Evolutionary conservation across 345 rosid genomes (phyloP).

Genomic region (Garcia nutans): DNA sequence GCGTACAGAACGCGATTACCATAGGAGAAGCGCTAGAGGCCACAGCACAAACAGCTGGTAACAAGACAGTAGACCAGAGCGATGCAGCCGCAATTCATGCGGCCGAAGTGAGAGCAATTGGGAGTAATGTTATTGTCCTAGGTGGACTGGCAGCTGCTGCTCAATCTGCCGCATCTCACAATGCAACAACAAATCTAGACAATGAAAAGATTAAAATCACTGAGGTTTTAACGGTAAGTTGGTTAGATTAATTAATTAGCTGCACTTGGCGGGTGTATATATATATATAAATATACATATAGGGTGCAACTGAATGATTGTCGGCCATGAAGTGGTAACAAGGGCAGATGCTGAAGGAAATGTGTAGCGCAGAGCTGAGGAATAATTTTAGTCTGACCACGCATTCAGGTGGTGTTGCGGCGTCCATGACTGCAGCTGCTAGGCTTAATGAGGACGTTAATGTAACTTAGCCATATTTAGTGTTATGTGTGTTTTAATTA

Average conservation of each 20-base stretch:
- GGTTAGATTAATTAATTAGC: too few species aligned
- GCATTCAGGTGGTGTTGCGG: conserved; percentile 63
- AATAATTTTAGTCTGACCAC: conserved; percentile 46
- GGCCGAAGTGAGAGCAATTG: conserved; percentile 63
- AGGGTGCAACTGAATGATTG: conserved; percentile 53
- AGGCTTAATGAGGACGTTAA: conserved; percentile 49
- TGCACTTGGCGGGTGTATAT: too few species aligned
- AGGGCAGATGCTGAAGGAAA: conserved; percentile 71
- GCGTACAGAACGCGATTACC: conserved; percentile 41
- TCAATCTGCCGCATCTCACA: conserved; percentile 60
- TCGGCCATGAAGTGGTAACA: conserved; percentile 59
- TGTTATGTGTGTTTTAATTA: background rate
- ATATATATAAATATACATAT: too few species aligned
- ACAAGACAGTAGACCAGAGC: conserved; percentile 56
- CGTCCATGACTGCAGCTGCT: conserved; percentile 66
- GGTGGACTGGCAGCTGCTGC: conserved; percentile 68
- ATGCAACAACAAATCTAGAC: conserved; percentile 35
- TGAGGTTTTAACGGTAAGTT: conserved; percentile 44
- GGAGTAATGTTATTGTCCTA: conserved; percentile 39
- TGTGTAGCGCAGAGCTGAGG: conserved; percentile 59
- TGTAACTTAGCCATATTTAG: too few species aligned
- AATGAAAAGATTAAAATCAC: conserved; percentile 59
- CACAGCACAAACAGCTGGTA: conserved; percentile 36
- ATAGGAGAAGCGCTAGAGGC: conserved; percentile 79
- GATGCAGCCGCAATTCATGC: conserved; percentile 80